phyloP scores from a whole-genome alignment of 805 yeast species.

The Torulaspora maleeae region DNA sequence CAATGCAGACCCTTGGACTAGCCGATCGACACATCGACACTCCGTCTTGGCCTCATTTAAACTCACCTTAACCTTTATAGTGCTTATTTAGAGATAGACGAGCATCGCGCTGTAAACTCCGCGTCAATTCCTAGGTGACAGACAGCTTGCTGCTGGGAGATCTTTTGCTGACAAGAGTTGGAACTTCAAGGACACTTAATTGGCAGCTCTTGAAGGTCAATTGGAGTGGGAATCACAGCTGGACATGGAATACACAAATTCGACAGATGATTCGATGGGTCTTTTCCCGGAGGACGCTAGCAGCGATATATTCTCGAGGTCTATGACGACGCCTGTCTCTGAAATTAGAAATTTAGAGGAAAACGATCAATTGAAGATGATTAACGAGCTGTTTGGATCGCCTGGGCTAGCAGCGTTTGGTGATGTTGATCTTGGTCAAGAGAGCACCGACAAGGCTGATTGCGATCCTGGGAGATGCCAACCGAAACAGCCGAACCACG shows the following conservation, averaged over 20 bases:
- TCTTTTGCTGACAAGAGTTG: no score
- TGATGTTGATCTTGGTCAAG: neutral
- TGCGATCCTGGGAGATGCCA: neutral
- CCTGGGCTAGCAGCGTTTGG: neutral
- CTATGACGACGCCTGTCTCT: neutral
- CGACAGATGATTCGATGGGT: neutral
- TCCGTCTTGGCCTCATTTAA: slow-evolving; percentile 1
- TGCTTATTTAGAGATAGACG: neutral
- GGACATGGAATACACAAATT: neutral
- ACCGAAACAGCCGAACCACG: neutral
- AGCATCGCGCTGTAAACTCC: slow-evolving; percentile 1
- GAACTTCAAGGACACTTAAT: no score
- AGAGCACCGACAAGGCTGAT: neutral
- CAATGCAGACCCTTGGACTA: slow-evolving; percentile 1
- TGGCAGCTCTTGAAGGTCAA: neutral
- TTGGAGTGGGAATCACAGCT: neutral
- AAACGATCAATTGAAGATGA: slow-evolving; percentile 1
- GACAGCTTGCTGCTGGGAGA: no score
- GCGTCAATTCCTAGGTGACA: neutral
- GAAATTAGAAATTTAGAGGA: neutral
- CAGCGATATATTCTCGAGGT: slow-evolving; percentile 1
- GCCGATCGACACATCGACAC: neutral
- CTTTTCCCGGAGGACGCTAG: slow-evolving; percentile 2
- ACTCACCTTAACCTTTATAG: neutral
- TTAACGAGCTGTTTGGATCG: slow-evolving; percentile 6